Evolutionary conservation across 2,329 filamentous ascomycete genomes (phyloP).

Genomic region (Hypoxylon sp.): DNA sequence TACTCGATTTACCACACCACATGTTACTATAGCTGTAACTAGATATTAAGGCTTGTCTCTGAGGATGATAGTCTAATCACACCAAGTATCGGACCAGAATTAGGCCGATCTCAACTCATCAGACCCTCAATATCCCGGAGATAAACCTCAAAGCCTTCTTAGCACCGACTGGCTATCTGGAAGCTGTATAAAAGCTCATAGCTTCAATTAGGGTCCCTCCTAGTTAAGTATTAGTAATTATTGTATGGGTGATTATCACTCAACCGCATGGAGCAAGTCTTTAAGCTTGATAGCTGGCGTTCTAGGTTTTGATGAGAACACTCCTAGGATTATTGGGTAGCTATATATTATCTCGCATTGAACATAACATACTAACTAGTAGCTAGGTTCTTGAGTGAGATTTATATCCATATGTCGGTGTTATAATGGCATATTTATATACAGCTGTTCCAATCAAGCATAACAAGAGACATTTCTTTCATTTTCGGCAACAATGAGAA

Average conservation of each 20-base stretch:
- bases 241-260: neutral
- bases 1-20: neutral
- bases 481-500: neutral
- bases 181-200: too few species aligned
- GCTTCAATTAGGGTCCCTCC: neutral
- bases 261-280: neutral
- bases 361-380: too few species aligned
- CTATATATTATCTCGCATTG: too few species aligned
- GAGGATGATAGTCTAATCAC: neutral
- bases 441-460: too few species aligned
- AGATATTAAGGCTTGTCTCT: neutral
- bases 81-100: neutral
- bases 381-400: too few species aligned
- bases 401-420: too few species aligned
- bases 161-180: neutral
- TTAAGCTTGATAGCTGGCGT: neutral
- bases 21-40: neutral
- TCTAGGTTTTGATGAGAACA: too few species aligned
- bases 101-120: constrained; percentile 3
- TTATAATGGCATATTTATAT: too few species aligned
- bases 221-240: neutral
- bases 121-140: constrained; percentile 1
- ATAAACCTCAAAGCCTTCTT: constrained; percentile 1
- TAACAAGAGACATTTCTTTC: too few species aligned
- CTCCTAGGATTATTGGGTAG: too few species aligned